Evolutionary conservation across 1,139 yeast genomes (phyloP).

Genomic region (Blastobotrys serpentis): DNA sequence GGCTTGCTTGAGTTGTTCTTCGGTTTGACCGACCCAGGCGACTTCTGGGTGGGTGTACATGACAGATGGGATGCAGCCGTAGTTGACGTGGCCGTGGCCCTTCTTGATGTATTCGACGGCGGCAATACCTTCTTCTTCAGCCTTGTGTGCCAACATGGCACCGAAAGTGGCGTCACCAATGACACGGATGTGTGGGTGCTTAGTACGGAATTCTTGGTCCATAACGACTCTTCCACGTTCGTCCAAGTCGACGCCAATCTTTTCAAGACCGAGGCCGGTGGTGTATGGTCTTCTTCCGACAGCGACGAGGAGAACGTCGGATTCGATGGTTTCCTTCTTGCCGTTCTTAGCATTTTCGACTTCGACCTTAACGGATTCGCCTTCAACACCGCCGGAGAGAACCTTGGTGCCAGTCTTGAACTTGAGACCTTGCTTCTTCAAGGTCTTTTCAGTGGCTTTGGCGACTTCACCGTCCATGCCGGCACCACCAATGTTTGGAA

Average conservation of each 20-base stretch:
- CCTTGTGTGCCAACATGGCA: conserved; percentile 99
- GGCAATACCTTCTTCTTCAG: conserved; percentile 99
- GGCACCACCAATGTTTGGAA: conserved; percentile 81
- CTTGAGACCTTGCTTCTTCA: conserved; percentile 92
- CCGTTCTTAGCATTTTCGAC: conserved; percentile 90
- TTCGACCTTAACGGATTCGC: conserved; percentile 82
- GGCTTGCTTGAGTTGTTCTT: conserved; percentile 91
- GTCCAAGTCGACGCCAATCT: conserved; percentile 85
- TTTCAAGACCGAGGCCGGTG: conserved; percentile 84
- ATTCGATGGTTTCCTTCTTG: conserved; percentile 72
- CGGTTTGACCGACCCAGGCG: conserved; percentile 98
- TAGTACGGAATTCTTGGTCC: conserved; percentile 91
- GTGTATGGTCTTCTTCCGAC: conserved; percentile 99
- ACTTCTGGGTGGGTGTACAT: conserved; percentile 99
- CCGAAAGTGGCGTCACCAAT: conserved; percentile 99
- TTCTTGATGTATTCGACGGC: conserved; percentile 91
- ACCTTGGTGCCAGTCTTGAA: conserved; percentile 94
- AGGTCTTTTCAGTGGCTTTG: conserved; percentile 80
- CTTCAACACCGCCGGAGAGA: conserved; percentile 77
- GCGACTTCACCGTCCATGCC: conserved; percentile 98
- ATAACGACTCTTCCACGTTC: conserved; percentile 90
- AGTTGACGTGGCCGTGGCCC: conserved; percentile 98
- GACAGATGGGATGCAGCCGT: conserved; percentile 95
- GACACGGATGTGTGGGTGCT: conserved; percentile 88
- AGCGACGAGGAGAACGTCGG: conserved; percentile 93